Base-by-base conservation (phyloP, 2,329 filamentous ascomycete genomes). In the Ceratocystis variospora region DNA sequence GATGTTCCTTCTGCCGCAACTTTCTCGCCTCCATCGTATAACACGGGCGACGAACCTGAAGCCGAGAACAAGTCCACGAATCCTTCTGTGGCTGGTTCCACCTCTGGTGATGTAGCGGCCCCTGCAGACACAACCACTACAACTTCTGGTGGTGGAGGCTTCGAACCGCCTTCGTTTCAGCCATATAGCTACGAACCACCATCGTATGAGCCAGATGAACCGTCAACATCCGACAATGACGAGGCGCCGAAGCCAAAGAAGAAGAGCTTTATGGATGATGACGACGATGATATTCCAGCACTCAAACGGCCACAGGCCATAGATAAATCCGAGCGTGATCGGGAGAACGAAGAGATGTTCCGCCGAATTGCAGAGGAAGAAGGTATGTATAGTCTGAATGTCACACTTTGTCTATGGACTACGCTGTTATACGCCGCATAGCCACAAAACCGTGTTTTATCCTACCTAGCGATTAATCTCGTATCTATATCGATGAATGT, bases 261-360 rank as follows among this genome's bases (percentile, higher is more conserved):
- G 77, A 91, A 88, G 74, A 85, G 83, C 25, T 86, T 90, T 71
- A 89, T 94, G 82, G 87, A 93, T 69, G 89, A 93, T 33, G 87
- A 91, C 12, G 88, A 90, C 28, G 88, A 90, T 31, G 84, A 88
- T 67, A 81, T 88, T 55, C 78, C 84, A 41, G 5, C 69, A 77
- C 55, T 78, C 74, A 53, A 68, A 70, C 8, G 63, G 70, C 15
- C 82, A 80, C 55, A 77, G 82, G 1, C 77, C 78, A 69, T 81
- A 79, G 68, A 85, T 33, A 87, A 87, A 73, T 77, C 81, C 48
- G 86, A 88, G 12, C 87, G 85, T 71, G 89, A 95, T 71, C 82
- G 84, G 28, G 88, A 90, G 74, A 91, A 92, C 61, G 87, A 90
- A 67, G 92, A 95, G 71, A 86, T 90, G 74, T 90, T 96, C 79